Evolutionary conservation across 495 filamentous ascomycete species (phyloP).

Genomic region (Hypoxylon fuscum): DNA sequence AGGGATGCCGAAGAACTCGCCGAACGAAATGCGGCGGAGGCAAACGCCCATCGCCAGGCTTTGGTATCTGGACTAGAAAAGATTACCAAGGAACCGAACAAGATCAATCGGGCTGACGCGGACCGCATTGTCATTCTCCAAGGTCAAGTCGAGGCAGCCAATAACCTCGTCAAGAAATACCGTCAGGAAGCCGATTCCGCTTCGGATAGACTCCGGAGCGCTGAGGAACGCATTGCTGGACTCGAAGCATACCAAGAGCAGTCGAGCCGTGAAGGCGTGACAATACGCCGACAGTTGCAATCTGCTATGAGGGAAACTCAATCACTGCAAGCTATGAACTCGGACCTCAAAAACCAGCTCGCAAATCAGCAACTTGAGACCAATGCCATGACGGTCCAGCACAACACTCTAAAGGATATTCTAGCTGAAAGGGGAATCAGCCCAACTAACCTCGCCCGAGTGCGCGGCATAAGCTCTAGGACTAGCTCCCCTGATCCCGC

Average conservation of each 20-base stretch:
- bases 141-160: constrained; percentile 79
- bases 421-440: constrained; percentile 85
- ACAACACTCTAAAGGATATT: constrained; percentile 90
- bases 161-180: constrained; percentile 81
- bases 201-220: constrained; percentile 86
- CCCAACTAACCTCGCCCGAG: constrained; percentile 63
- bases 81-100: constrained; percentile 62
- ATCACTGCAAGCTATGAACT: constrained; percentile 74
- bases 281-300: constrained; percentile 89
- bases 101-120: constrained; percentile 65
- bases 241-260: constrained; percentile 98
- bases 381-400: constrained; percentile 88
- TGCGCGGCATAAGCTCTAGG: constrained; percentile 61
- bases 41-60: constrained; percentile 82
- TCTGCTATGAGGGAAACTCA: constrained; percentile 81
- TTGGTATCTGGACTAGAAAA: constrained; percentile 85
- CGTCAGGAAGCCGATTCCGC: constrained; percentile 90
- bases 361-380: constrained; percentile 86
- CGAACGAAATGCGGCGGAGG: constrained; percentile 88
- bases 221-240: constrained; percentile 95
- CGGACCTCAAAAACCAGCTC: constrained; percentile 79
- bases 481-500: constrained; percentile 82
- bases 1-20: constrained; percentile 89
- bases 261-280: constrained; percentile 88
- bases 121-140: constrained; percentile 83